Conservation (phyloP, 2,329 filamentous ascomycete species). For the Chaetomium strumarium region DNA sequence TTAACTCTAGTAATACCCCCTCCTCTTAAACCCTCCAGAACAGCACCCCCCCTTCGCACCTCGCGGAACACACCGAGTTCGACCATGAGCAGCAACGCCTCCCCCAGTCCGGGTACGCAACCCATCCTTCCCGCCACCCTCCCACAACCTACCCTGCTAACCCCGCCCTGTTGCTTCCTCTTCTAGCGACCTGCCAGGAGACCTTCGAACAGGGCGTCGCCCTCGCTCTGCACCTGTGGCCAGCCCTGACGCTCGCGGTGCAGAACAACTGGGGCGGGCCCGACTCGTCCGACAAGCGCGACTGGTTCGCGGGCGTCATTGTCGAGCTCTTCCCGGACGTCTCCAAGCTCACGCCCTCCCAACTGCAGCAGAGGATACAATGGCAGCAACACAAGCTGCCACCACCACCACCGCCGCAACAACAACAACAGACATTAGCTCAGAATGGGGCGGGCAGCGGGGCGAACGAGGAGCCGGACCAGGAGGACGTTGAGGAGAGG, state of each 20-base stretch:
- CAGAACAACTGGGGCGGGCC: slow-evolving; percentile 84
- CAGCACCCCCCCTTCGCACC: background rate
- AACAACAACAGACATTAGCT: background rate
- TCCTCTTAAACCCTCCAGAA: background rate
- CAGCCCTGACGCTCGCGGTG: slow-evolving; percentile 79
- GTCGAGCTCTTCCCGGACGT: slow-evolving; percentile 75
- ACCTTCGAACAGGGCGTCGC: slow-evolving; percentile 84
- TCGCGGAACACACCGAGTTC: background rate
- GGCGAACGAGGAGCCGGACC: slow-evolving; percentile 52
- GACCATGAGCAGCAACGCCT: slow-evolving; percentile 9
- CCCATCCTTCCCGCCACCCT: slow-evolving; percentile 1
- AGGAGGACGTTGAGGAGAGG: slow-evolving; percentile 75
- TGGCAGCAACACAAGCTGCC: slow-evolving; percentile 23
- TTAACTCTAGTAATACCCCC: background rate
- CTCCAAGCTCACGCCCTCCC: slow-evolving; percentile 33
- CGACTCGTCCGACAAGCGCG: slow-evolving; percentile 77
- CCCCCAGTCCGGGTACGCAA: slow-evolving; percentile 16
- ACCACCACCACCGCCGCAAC: slow-evolving; percentile 9
- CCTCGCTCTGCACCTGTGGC: slow-evolving; percentile 81
- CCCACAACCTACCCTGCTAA: slow-evolving; percentile 3
- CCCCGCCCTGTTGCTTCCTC: background rate
- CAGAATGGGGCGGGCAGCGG: background rate
- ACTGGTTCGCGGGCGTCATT: slow-evolving; percentile 90
- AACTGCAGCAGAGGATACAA: slow-evolving; percentile 18
- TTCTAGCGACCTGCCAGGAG: slow-evolving; percentile 48